Base-by-base conservation (phyloP, 1,284 basidiomycete species). In the Puccinia polysora region DNA sequence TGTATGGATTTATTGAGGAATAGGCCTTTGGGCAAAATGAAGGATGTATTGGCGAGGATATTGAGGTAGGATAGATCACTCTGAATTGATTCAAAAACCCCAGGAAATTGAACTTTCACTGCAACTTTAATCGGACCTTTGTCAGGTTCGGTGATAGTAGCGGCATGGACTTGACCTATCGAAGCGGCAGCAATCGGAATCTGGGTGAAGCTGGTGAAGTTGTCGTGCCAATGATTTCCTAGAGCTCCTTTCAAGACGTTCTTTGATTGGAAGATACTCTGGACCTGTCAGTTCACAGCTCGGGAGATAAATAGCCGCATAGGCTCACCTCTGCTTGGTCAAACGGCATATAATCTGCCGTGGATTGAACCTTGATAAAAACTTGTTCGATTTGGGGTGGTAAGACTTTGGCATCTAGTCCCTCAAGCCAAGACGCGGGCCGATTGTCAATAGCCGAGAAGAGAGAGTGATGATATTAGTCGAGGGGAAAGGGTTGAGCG, bases 331-430 rank as follows among this genome's bases (percentile, higher is more conserved):
- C 90, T 86, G 97, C 89, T 80, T 98, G 96, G 89, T 89, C 94
- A 75, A 93, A 88, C 0, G 95, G 96, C 94, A 97, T 98, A 80
- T 97, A 97, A 80, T 99, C 91, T 1, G 96, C 96, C 76, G 88
- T 87, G 77, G 95, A 90, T 80, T 98, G 95, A 0, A 99, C 93
- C 49, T 89, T 84, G 55, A 91, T 85, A 77, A 98, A 87, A 38
- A 98, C 89, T 72, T 86, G 84, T 78, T 97, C 93, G 7, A 97
- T 83, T 77, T 96, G 91, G 0, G 89, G 87, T 0, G 95, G 91
- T 0, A 98, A 83, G 73, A 89, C 83, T 77, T 93, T 88, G 4
- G 90, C 89, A 80, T 97, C 67, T 69, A 32, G 18, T 4, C 36
- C 20, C 4, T 8, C 40, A 10, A 25, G 10, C 20, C 15, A 32